Base-by-base conservation (phyloP, 148 eudicot species). In the Cornus kousa region DNA sequence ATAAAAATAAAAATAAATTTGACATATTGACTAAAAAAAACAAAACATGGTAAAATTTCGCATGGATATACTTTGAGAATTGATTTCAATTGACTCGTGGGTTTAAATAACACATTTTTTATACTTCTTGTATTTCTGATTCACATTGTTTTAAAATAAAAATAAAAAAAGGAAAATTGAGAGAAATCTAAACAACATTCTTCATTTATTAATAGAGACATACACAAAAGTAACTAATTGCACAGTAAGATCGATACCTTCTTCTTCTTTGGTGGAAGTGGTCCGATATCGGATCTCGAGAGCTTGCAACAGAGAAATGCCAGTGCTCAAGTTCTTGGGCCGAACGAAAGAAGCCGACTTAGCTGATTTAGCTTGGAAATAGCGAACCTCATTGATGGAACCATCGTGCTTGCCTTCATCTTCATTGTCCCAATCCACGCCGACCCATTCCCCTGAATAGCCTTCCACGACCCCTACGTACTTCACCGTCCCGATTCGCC, bases 401-500 rank as follows among this genome's bases (percentile, higher is more conserved):
- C 98, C 98, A 70, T 95, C 98, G 83, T 95, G 88, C 83, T 93
- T 95, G 8, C 91, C 97, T 39, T 86, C 90, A 39, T 68, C 80
- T 4, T 82, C 88, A 78, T 85, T 87, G 83, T 95, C 97, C 99
- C 99, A 95, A 74, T 95, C 97, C 43, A 95, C 91, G 28, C 99
- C 99, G 37, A 91, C 85, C 98, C 98, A 95, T 1, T 78, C 67
- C 23, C 97, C 97, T 9, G 93, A 82, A 78, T 91, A 85, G 7
- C 95, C 97, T 57, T 88, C 84, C 9, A 95, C 93, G 20, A 82
- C 23, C 5, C 99, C 99, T 43, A 82, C 73, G 64, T 93, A 95
- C 77, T 86, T 89, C 37, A 95, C 99, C 12, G 93, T 91, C 31
- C 99, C 97, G 71, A 84, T 87, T 80, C 97, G 78, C 28, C 85